Evolutionary conservation across 1,284 basidiomycete genomes (phyloP).

Genomic region (Rhodotorula sp.): DNA sequence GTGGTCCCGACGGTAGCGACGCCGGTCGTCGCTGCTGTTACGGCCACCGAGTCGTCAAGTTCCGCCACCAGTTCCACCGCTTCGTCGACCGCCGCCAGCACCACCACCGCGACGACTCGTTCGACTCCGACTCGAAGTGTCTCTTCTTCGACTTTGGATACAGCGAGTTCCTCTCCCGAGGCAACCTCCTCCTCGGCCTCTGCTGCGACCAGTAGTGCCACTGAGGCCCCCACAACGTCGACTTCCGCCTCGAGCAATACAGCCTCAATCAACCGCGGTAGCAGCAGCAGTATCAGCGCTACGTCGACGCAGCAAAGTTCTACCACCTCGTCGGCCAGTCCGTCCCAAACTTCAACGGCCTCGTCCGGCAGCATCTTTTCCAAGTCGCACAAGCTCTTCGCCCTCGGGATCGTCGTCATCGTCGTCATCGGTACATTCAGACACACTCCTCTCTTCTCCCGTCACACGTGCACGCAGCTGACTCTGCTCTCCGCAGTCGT

Average conservation of each 20-base stretch:
- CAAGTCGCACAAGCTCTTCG: constrained; percentile 16
- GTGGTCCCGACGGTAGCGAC: neutral
- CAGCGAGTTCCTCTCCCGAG: neutral
- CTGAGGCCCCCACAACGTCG: neutral
- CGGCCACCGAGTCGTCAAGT: neutral
- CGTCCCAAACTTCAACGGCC: neutral
- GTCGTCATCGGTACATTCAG: constrained; percentile 16
- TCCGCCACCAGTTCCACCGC: no score
- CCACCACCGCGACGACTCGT: neutral
- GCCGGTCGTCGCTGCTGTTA: neutral
- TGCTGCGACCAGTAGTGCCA: neutral
- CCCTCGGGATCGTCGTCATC: constrained; percentile 24
- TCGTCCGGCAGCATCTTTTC: constrained; percentile 16
- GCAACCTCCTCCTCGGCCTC: neutral
- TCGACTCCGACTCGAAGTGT: neutral
- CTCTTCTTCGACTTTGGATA: neutral
- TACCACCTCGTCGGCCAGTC: neutral
- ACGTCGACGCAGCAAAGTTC: neutral
- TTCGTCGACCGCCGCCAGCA: neutral
- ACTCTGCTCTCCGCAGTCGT: constrained; percentile 6
- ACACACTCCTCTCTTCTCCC: neutral
- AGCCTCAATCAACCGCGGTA: neutral
- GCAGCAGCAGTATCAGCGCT: neutral
- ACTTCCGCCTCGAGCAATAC: neutral
- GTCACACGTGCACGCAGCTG: neutral